Percentiles rank a stretch among this genome's conserved stretches.
These are phyloP conservation scores for Verticillium dahliae DNA, from an alignment of 2,329 filamentous ascomycete species.

Conservation along the genomic window DNA sequence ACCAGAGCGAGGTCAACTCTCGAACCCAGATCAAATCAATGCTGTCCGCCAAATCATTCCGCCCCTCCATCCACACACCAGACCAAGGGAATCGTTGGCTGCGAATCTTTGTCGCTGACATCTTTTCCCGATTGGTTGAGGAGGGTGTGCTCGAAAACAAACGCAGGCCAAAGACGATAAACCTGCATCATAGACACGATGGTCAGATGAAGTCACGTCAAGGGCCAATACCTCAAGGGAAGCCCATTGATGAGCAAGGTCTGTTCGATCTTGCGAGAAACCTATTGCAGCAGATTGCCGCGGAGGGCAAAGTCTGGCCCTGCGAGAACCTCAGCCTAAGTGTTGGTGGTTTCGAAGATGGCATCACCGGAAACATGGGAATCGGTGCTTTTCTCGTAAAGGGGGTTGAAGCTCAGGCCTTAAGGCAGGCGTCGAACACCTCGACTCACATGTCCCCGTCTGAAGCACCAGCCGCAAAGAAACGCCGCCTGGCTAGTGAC, in stretches of 20 bases:
- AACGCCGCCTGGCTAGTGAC: slow-evolving; percentile 25
- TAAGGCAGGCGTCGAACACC: slow-evolving; percentile 30
- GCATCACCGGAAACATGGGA: slow-evolving; percentile 73
- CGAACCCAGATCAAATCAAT: slow-evolving; percentile 95
- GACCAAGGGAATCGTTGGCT: slow-evolving; percentile 84
- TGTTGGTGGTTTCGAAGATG: slow-evolving; percentile 89
- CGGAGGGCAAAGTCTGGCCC: slow-evolving; percentile 78
- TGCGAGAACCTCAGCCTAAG: slow-evolving; percentile 85
- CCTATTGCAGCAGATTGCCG: slow-evolving; percentile 69
- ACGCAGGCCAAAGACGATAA: slow-evolving; percentile 78
- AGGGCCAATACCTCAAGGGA: slow-evolving; percentile 70
- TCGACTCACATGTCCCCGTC: slow-evolving; percentile 1
- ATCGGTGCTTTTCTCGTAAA: slow-evolving; percentile 83
- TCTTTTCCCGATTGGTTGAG: slow-evolving; percentile 82
- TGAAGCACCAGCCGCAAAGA: slow-evolving; percentile 22
- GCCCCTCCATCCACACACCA: slow-evolving; percentile 69
- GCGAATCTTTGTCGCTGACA: slow-evolving; percentile 84
- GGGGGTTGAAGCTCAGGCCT: slow-evolving; percentile 56
- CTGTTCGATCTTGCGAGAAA: slow-evolving; percentile 72
- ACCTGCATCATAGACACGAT: slow-evolving; percentile 72
- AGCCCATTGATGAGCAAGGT: slow-evolving; percentile 61
- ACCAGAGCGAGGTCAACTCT: slow-evolving; percentile 81
- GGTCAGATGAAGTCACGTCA: slow-evolving; percentile 70
- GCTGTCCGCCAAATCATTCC: slow-evolving; percentile 93
- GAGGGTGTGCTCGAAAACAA: slow-evolving; percentile 86